These are phyloP conservation scores for Neurospora sp. DNA, from an alignment of 495 filamentous ascomycete species.

Conservation along the genomic window DNA sequence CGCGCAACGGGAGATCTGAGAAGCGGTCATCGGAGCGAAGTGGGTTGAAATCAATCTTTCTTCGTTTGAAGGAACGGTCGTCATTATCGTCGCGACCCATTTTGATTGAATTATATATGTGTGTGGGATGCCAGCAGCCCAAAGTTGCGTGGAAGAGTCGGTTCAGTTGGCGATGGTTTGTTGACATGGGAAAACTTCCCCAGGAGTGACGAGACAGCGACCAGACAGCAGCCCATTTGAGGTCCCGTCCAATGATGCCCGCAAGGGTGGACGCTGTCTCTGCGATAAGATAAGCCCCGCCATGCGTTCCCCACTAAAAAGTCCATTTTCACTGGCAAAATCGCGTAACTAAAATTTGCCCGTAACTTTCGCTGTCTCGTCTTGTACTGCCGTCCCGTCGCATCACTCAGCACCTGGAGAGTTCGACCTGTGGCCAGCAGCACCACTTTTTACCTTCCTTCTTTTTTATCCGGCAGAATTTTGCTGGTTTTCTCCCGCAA, in stretches of 20 bases:
- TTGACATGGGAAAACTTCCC: background rate
- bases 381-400: background rate
- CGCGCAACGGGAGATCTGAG: conserved; percentile 42
- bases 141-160: background rate
- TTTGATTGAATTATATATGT: background rate
- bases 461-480: conserved; percentile 5
- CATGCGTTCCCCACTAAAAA: conserved; percentile 24
- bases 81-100: conserved; percentile 31
- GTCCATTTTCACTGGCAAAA: conserved; percentile 9
- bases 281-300: conserved; percentile 31
- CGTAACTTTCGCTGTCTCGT: conserved; percentile 1
- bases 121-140: background rate
- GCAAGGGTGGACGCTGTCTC: background rate
- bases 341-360: conserved; percentile 1
- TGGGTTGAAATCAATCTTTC: conserved; percentile 51
- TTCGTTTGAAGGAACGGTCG: conserved; percentile 48
- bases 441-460: background rate
- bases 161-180: background rate
- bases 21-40: conserved; percentile 47
- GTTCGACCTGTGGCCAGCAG: background rate
- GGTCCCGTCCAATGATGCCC: background rate
- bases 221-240: background rate
- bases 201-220: background rate
- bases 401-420: background rate
- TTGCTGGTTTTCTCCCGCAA: background rate